Evolutionary conservation across 192 early-diverging fungal genomes (phyloP), one percentile per base, ranked within the genome.

Genomic region (Gonapodya prolifera): DNA sequence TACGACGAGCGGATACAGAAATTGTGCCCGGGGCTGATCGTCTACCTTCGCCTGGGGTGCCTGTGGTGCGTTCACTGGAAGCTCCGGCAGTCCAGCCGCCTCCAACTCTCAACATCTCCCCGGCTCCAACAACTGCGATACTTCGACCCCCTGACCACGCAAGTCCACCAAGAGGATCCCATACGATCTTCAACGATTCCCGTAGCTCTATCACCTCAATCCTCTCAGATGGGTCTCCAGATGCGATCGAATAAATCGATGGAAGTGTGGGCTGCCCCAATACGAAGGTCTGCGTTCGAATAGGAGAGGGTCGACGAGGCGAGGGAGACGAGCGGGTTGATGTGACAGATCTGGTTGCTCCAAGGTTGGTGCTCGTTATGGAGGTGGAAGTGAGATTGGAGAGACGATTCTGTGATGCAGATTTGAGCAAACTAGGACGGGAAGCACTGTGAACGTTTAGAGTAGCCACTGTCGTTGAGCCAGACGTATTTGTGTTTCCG

Each of bases 101-200:
- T 34, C 23, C 35, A 69, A 36, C 80, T 80, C 35, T 69, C 29
- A 1, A 75, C 36, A 81, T 79, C 80, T 69, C 77, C 69, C 23
- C 80, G 75, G 30, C 75, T 32, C 77, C 78, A 78, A 78, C 82
- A 80, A 70, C 76, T 30, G 30, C 79, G 61, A 77, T 33, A 0
- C 79, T 70, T 30, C 79, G 84, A 2, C 81, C 86, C 30, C 79
- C 84, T 16, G 84, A 81, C 0, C 84, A 78, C 1, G 81, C 70
- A 30, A 89, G 70, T 13, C 86, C 86, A 30, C 89, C 89, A 2
- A 78, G 81, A 13, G 89, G 85, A 30, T 84, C 83, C 88, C 88
- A 90, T 29, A 81, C 75, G 33, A 87, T 84, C 61, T 84, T 80
- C 2, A 79, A 81, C 16, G 84, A 79, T 76, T 90, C 89, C 35